Evolutionary conservation across 257 asterid genomes (phyloP), one percentile per base, ranked within the genome.

Genomic region (Parsonsia alboflavescens): DNA sequence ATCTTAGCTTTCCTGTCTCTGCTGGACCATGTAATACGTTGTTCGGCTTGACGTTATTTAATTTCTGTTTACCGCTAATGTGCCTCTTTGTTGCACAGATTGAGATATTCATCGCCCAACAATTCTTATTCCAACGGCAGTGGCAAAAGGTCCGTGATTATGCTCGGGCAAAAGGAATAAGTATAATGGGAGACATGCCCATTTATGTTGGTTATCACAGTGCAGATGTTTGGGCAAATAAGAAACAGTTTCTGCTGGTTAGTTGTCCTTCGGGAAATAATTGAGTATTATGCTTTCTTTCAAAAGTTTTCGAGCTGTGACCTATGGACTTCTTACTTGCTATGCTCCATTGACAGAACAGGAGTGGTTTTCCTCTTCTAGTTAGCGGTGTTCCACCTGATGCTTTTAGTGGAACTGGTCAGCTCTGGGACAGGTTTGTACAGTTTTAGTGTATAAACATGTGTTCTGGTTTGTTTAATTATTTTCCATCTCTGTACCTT

Each of bases 181-280:
- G 96, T 81, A 92, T 92, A 73, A 95, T 95, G 99, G 99, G 99
- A 81, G 99, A 95, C 85, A 95, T 95, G 99, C 98, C 99, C 39
- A 95, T 95, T 54, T 95, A 95, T 83, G 97, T 95, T 81, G 98
- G 97, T 79, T 92, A 95, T 88, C 97, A 95, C 75, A 92, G 98
- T 84, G 96, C 99, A 64, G 99, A 95, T 86, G 99, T 95, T 76
- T 95, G 99, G 99, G 98, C 98, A 78, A 87, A 92, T 80, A 92
- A 80, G 91, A 92, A 88, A 79, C 97, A 90, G 0, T 95, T 95
- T 88, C 82, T 89, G 77, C 90, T 95, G 88, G 99, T 90, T 72
- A 85, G 95, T 74, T 73, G 72, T 77, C 75, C 83, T 71, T 70
- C 57, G 72, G 44, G 21, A 10, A 68, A n/a, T 46, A 75, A 65